Base-by-base conservation (phyloP, 1,284 basidiomycete genomes). In the Vanrija humicola region DNA sequence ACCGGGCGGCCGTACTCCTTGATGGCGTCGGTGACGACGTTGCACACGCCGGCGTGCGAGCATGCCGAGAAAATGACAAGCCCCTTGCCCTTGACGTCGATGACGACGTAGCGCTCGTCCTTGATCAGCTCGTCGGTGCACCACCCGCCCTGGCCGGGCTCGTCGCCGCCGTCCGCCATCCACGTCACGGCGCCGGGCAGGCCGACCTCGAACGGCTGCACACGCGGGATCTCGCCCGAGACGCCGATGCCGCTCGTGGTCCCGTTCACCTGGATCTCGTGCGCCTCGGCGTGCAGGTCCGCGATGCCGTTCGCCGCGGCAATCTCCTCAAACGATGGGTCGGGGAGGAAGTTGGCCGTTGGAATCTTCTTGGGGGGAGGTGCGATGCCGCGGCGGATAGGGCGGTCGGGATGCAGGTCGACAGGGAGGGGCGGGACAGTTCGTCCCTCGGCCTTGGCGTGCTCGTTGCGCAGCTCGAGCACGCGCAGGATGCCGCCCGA, bases 41-140 rank as follows among this genome's bases (percentile, higher is more conserved):
- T 91, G 53, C 89, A 85, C 55, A 90, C 89, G 0, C 88, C 88
- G 5, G 89, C 87, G 73, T 90, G 87, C 5, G 87, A 89, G 69
- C 87, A 89, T 83, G 89, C 85, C 77, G 86, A 89, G 73, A 91
- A 89, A 48, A 91, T 79, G 19, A 90, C 81, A 28, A 90, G 74
- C 0, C 89, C 89, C 68, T 88, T 89, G 18, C 87, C 88, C 25
- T 80, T 79, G 1, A 90, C 86, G 70, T 90, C 87, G 38, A 90
- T 77, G 0, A 79, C 85, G 47, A 83, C 83, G 68, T 89, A 91
- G 39, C 89, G 80, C 69, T 91, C 89, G 61, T 90, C 89, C 83
- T 84, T 84, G 63, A 90, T 83, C 56, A 86, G 80, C 86, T 81
- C 80, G 64, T 89, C 87, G 18, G 78, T 75, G 26, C 79, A 76